Conservation (phyloP, 768 basidiomycete species). For the Asterophora lycoperdoides region DNA sequence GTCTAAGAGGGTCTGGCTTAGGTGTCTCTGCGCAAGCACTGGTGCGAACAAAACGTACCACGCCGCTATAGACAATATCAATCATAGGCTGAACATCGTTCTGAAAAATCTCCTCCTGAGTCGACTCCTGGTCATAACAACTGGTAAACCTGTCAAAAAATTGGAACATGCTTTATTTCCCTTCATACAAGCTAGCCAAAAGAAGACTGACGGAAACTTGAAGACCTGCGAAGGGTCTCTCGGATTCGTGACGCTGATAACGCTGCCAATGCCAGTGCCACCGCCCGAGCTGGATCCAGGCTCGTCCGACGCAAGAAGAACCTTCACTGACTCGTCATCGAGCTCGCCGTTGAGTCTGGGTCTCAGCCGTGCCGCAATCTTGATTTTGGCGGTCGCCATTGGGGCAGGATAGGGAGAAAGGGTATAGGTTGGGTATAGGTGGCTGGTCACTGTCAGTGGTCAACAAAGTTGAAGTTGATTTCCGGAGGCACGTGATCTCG, state of each 20-base stretch:
- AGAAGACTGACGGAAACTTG: constrained; percentile 63
- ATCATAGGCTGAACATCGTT: constrained; percentile 74
- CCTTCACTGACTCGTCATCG: constrained; percentile 56
- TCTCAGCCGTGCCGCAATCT: constrained; percentile 68
- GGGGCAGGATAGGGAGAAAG: constrained; percentile 9
- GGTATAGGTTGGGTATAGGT: background rate
- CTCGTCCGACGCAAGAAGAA: constrained; percentile 39
- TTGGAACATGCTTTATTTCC: background rate
- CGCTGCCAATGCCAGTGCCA: constrained; percentile 42
- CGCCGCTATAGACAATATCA: constrained; percentile 71
- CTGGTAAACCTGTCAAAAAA: constrained; percentile 53
- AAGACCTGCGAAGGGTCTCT: constrained; percentile 67
- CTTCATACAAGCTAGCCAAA: background rate
- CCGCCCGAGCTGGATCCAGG: constrained; percentile 20
- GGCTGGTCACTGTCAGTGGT: no score
- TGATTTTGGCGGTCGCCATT: constrained; percentile 49
- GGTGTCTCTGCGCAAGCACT: background rate
- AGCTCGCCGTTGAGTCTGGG: constrained; percentile 60
- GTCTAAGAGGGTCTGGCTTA: constrained; percentile 42
- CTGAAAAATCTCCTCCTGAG: constrained; percentile 74
- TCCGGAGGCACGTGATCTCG: constrained; percentile 1
- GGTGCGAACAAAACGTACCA: constrained; percentile 42
- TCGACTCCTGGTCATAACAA: constrained; percentile 67
- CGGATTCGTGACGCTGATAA: constrained; percentile 66
- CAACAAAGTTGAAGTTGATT: constrained; percentile 5